Evolutionary conservation across 345 rosid species (phyloP).

Genomic region (Balakata baccata): DNA sequence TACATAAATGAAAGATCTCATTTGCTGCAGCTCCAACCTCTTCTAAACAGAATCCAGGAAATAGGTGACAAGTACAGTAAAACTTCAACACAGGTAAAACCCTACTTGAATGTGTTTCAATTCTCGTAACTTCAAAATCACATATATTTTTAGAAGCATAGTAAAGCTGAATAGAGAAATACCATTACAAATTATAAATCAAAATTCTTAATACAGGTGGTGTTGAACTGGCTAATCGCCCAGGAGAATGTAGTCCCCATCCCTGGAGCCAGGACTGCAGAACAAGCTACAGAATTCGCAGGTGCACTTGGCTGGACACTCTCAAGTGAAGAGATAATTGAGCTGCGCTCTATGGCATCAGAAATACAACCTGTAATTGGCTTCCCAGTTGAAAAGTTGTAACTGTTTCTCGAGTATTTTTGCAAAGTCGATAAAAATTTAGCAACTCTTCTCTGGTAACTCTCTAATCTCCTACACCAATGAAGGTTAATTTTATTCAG

Average conservation of each 20-base stretch:
- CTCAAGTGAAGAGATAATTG: constrained; percentile 50
- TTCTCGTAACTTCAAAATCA: not conserved
- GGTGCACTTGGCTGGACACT: constrained; percentile 93
- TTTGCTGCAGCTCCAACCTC: constrained; percentile 71
- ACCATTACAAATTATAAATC: not conserved
- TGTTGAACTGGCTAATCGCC: constrained; percentile 83
- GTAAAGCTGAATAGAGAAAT: constrained; percentile 2
- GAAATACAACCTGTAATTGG: constrained; percentile 53
- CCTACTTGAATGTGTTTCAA: not conserved
- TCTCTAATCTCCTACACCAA: too few relatives aligned
- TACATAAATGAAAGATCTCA: constrained; percentile 24
- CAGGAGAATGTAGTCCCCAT: constrained; percentile 90
- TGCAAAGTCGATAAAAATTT: too few relatives aligned
- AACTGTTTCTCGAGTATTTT: constrained; percentile 3
- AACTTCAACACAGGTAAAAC: constrained; percentile 76
- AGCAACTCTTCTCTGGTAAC: too few relatives aligned
- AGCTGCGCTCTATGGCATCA: constrained; percentile 75
- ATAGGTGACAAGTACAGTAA: constrained; percentile 60
- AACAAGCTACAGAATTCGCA: constrained; percentile 73
- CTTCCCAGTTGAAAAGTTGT: constrained; percentile 73
- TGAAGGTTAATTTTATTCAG: too few relatives aligned
- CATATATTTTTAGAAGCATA: not conserved
- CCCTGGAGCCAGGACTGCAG: constrained; percentile 85
- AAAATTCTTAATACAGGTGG: constrained; percentile 47
- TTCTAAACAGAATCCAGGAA: constrained; percentile 61